A percentile compares a stretch with the other conserved stretches of the same genome.
Conservation (phyloP, 2,329 filamentous ascomycete genomes). For the Colletotrichum orchidophilum region DNA sequence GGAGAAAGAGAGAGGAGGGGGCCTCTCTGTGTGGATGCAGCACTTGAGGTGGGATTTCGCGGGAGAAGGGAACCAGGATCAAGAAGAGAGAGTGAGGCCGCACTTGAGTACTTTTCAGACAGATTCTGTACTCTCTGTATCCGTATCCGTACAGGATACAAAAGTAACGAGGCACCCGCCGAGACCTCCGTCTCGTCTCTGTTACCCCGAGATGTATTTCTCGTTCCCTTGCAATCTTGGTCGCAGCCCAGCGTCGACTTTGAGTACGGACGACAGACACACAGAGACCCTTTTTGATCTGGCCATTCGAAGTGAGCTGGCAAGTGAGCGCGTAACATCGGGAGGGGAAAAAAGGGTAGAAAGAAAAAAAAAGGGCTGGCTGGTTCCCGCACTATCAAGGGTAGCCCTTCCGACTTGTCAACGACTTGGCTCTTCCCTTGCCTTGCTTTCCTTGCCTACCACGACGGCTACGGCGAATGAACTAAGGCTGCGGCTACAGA, state of each 20-base stretch:
- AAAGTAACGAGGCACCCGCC: constrained; percentile 32
- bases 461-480: not conserved
- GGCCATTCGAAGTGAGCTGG: constrained; percentile 9
- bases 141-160: constrained; percentile 26
- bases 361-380: not conserved
- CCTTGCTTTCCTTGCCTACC: not conserved
- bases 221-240: constrained; percentile 20
- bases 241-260: not conserved
- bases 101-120: not conserved
- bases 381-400: not conserved
- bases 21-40: not conserved
- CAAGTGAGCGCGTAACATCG: not conserved
- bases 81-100: not conserved
- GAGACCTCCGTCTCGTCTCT: constrained; percentile 24
- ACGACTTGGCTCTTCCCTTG: not conserved
- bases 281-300: not conserved
- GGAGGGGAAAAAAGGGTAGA: not conserved
- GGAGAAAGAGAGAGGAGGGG: not conserved
- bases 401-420: not conserved
- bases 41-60: not conserved
- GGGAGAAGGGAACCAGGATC: not conserved
- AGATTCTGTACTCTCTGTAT: not conserved
- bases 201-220: constrained; percentile 14
- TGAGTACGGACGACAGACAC: not conserved
- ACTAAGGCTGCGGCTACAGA: not conserved